Percentiles rank a stretch among this genome's conserved stretches.
These are phyloP conservation scores for Lachnellula cervina DNA, from an alignment of 2,329 filamentous ascomycete genomes.

Conservation along the genomic window DNA sequence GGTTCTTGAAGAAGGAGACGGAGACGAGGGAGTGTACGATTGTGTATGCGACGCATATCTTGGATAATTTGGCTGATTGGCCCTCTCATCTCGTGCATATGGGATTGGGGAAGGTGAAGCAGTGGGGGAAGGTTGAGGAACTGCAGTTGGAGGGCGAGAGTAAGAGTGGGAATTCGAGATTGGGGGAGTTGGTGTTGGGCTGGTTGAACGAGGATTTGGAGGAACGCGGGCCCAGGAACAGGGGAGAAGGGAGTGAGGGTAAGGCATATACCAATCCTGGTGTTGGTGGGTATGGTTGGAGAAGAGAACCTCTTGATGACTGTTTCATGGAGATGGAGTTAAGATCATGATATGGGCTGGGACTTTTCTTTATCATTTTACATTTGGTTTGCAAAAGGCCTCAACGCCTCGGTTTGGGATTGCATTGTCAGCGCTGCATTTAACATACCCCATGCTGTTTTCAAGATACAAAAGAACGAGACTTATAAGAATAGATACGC, in stretches of 20 bases:
- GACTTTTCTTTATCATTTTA: background rate
- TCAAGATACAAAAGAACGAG: conserved; percentile 11
- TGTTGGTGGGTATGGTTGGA: conserved; percentile 59
- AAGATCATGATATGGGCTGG: background rate
- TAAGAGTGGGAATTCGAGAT: conserved; percentile 66
- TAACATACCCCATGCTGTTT: conserved; percentile 23
- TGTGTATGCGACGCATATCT: conserved; percentile 94
- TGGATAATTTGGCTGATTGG: conserved; percentile 93
- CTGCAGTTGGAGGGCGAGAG: conserved; percentile 46
- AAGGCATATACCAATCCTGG: conserved; percentile 51
- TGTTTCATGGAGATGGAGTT: background rate
- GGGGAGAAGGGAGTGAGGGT: conserved; percentile 35
- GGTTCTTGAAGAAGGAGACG: conserved; percentile 83
- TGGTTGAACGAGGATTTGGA: conserved; percentile 82
- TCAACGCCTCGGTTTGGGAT: conserved; percentile 20
- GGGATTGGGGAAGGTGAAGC: conserved; percentile 81
- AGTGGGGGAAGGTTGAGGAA: conserved; percentile 70
- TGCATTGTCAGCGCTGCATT: conserved; percentile 25
- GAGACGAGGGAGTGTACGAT: conserved; percentile 79
- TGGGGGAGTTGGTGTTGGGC: conserved; percentile 80
- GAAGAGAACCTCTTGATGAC: conserved; percentile 32
- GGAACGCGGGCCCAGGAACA: conserved; percentile 69
- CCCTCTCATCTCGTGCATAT: conserved; percentile 95
- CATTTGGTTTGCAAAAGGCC: conserved; percentile 9
- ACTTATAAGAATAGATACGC: conserved; percentile 45